Base-by-base conservation (phyloP, 805 yeast species). In the Kuraishia cidri region DNA sequence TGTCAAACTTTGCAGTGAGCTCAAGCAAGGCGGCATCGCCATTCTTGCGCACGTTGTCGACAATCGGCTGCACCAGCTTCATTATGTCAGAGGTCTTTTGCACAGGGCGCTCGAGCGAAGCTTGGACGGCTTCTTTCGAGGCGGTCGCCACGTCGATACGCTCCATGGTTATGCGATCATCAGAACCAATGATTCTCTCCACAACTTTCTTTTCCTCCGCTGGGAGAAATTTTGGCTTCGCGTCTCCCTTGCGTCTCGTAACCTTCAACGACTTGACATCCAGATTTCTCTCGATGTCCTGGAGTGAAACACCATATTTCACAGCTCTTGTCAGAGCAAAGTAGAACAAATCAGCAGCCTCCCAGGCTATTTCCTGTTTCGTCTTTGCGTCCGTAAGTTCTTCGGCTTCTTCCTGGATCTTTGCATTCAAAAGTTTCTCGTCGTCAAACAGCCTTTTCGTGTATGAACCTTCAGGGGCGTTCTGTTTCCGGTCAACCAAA, bases 331-430 rank as follows among this genome's bases (percentile, higher is more conserved):
- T 59, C 56, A 73, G 46, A 5, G 70, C 72, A 50, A 73, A 73
- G 46, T 73, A 73, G 18, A 73, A 42, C 54, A 92, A 66, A 55
- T 92, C 98, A 6, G 98, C 98, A 33, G 94, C 90, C 61, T 92
- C 98, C 96, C 96, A 92, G 0, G 97, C 81, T 34, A 86, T 71
- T 36, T 90, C 64, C 2, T 69, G 71, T 46, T 68, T 68, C 5
- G 64, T 48, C 24, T 65, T 66, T 12, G 98, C 97, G 37, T 87
- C 96, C 21, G 87, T 75, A 40, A 92, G 72, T 58, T 92, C 98
- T 48, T 90, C 97, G 28, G 96, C 94, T 59, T 92, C 98, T 61
- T 92, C 98, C 55, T 77, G 75, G 59, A 92, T 79, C 65, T 92
- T 85, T 17, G 97, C 96, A 36, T 69, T 64, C 44, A 92, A 67